Evolutionary conservation across 306 rosid genomes (phyloP).

Genomic region (Glycine latifolia): DNA sequence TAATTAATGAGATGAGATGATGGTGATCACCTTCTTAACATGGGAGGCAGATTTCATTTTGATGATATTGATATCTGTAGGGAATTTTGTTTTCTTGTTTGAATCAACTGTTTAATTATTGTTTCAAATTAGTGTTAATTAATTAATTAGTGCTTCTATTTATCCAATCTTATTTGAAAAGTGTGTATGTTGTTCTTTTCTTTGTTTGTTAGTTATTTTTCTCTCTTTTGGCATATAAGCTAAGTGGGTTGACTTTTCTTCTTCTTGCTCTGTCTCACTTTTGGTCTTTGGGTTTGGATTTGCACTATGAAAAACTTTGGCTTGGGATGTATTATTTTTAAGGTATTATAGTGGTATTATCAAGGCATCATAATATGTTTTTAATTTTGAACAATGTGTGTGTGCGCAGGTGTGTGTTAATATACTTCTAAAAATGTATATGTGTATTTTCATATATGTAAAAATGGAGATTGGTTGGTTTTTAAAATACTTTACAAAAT

Average conservation of each 20-base stretch:
- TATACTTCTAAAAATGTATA: too few relatives aligned
- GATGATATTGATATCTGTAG: constrained; percentile 38
- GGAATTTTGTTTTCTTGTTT: constrained; percentile 39
- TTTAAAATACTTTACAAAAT: too few relatives aligned
- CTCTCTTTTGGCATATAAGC: background rate
- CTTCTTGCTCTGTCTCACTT: background rate
- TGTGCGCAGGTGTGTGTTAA: too few relatives aligned
- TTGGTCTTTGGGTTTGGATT: constrained; percentile 18
- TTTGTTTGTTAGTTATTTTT: background rate
- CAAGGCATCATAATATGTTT: too few relatives aligned
- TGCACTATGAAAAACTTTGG: background rate
- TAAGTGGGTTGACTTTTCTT: constrained; percentile 3
- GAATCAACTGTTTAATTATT: background rate
- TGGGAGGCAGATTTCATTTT: constrained; percentile 47
- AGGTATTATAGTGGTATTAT: too few relatives aligned
- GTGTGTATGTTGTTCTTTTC: too few relatives aligned
- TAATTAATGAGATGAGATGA: constrained; percentile 72
- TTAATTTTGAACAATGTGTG: too few relatives aligned
- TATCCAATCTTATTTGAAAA: background rate
- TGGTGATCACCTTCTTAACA: constrained; percentile 51
- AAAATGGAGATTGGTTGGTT: too few relatives aligned
- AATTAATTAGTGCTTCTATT: background rate
- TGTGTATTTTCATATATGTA: too few relatives aligned
- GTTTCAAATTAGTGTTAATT: constrained; percentile 21
- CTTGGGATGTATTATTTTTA: background rate